Evolutionary conservation across 192 early-diverging fungal species (phyloP), one percentile per base, ranked within the genome.

Genomic region (Coemansia asiatica): DNA sequence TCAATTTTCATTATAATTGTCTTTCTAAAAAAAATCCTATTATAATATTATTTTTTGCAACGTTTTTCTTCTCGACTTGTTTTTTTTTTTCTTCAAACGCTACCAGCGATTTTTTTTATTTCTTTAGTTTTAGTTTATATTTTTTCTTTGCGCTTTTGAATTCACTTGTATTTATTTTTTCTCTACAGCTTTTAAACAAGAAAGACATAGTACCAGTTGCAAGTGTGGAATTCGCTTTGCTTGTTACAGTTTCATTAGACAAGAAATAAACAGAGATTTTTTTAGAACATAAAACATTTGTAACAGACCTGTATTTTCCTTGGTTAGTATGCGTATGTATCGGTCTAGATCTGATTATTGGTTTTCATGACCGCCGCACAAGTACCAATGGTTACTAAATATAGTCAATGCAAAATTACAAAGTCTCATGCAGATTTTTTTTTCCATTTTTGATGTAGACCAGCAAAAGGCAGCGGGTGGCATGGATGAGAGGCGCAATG

Each of bases 401-500:
- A 44, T 44, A 44, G 31, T 33, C 8, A 6, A 33, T 33, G 31
- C 31, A 8, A 33, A 33, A 33, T 6, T 6, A 6, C 3, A 33
- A 33, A 33, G 8, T 3, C 3, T 33, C 31, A 33, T 33, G 31
- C 31, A 3, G 31, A 40, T 58, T 35, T 38, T 26, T 58, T 58
- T 58, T 25, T 40, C 12, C 27, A 23, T 36, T 38, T 22, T 15
- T 58, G 19, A 6, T 15, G 40, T 44, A 44, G 40, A 44, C 16
- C 40, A 44, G 40, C 40, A 44, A 44, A 47, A 35, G 25, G 53
- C 46, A 28, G 59, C 31, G 38, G 67, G 68, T 48, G 66, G 63
- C 46, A 55, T 49, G 26, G 53, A 28, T 47, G 40, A 61, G 2
- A 49, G 61, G 31, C 55, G 54, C 19, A 28, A 35, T n/a, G 74